Evolutionary conservation across 2,329 filamentous ascomycete species (phyloP), one percentile per base, ranked within the genome.

Genomic region (Apiospora malaysiana): DNA sequence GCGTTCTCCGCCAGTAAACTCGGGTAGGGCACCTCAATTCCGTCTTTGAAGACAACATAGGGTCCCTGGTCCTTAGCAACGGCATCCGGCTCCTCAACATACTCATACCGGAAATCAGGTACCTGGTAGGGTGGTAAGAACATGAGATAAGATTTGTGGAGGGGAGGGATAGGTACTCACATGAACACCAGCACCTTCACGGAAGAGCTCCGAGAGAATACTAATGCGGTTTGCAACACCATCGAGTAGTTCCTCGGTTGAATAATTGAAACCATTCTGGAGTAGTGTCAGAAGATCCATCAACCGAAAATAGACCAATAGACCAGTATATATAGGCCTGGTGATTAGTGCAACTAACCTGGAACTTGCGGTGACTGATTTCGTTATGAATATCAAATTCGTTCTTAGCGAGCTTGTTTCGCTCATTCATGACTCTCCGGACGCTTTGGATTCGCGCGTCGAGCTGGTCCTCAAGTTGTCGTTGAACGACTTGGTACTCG

Each of bases 401-500:
- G 7, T 18, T 73, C 74, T 42, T 74, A 49, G 68, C 47, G 27
- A 51, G 37, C 1, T 14, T 49, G 14, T 23, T 25, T 14, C 46
- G 45, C 32, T 56, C 12, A 2, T 40, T 3, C 46, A 25, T 49
- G 8, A 56, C 67, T 27, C 9, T 21, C 18, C 42, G 21, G 0
- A 56, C 32, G 37, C 25, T 40, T 27, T 25, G 16, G 32, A 68
- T 68, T 23, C 45, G 37, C 25, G 67, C 67, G 23, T 46, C 72
- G 56, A 85, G 82, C 56, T 83, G 82, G 43, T 82, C 75, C 70
- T 87, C 81, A 16, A 94, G 84, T 72, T 88, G 83, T 4, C 81
- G 78, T 74, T 86, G 83, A 70, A 92, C 81, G 23, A 82, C 79
- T 12, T 81, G 74, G 78, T 89, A 89, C 76, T 91, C 88, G 8